phyloP scores from a whole-genome alignment of 2,329 filamentous ascomycete species.

The Cercospora sp. region DNA sequence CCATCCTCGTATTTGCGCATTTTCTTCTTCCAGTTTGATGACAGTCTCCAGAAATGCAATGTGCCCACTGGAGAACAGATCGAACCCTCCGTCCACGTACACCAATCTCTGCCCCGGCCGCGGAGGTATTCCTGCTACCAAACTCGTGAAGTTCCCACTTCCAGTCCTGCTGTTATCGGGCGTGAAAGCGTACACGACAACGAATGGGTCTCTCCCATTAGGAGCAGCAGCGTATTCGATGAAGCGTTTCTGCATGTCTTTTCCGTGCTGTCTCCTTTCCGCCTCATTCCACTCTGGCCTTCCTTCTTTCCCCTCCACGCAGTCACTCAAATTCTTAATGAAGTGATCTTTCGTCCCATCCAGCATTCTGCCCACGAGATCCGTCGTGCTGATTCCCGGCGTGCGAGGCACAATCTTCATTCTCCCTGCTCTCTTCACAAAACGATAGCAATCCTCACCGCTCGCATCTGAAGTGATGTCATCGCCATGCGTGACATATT shows the following conservation, averaged over 20 bases:
- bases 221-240: slow-evolving; percentile 84
- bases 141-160: slow-evolving; percentile 42
- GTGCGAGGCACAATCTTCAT: slow-evolving; percentile 98
- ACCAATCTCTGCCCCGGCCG: slow-evolving; percentile 79
- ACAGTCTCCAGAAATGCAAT: slow-evolving; percentile 90
- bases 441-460: slow-evolving; percentile 96
- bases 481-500: slow-evolving; percentile 94
- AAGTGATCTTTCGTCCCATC: slow-evolving; percentile 94
- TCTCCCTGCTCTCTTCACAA: slow-evolving; percentile 87
- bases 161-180: slow-evolving; percentile 15
- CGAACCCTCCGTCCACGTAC: slow-evolving; percentile 95
- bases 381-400: slow-evolving; percentile 93
- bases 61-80: slow-evolving; percentile 93
- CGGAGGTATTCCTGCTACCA: slow-evolving; percentile 71
- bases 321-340: slow-evolving; percentile 62
- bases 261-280: slow-evolving; percentile 64
- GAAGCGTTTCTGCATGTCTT: slow-evolving; percentile 74
- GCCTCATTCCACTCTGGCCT: slow-evolving; percentile 69
- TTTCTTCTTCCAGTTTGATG: slow-evolving; percentile 67
- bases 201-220: slow-evolving; percentile 73
- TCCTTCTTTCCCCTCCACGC: slow-evolving; percentile 56
- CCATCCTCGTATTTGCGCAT: slow-evolving; percentile 71
- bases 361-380: slow-evolving; percentile 96
- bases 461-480: slow-evolving; percentile 94
- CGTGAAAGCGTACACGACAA: slow-evolving; percentile 81